Percentiles rank a stretch among this genome's conserved stretches.
phyloP scores from a whole-genome alignment of 495 filamentous ascomycete genomes.

The Xylaria longipes region DNA sequence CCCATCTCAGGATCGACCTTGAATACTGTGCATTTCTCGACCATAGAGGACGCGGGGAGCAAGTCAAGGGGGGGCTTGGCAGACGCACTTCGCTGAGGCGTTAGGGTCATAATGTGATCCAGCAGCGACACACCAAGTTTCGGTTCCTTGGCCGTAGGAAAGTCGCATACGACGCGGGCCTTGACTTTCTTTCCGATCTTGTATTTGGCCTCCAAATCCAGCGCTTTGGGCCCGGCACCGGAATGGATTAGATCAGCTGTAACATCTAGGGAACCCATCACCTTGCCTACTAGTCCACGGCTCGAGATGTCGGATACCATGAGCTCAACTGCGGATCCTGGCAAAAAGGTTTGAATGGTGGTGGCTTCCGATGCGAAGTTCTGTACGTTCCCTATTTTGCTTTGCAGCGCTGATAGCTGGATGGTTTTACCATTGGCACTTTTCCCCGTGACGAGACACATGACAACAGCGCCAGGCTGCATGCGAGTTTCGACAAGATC shows the following conservation, averaged over 20 bases:
- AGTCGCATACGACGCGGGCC: constrained; percentile 84
- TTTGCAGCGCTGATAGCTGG: constrained; percentile 78
- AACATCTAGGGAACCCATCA: constrained; percentile 89
- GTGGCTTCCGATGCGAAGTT: constrained; percentile 76
- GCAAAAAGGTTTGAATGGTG: constrained; percentile 86
- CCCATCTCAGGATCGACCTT: constrained; percentile 79
- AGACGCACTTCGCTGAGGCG: constrained; percentile 50
- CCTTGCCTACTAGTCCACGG: constrained; percentile 70
- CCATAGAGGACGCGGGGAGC: constrained; percentile 74
- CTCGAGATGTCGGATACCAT: constrained; percentile 75
- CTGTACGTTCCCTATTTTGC: constrained; percentile 72
- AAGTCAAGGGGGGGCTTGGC: constrained; percentile 53
- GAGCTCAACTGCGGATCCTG: constrained; percentile 86
- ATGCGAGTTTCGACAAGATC: constrained; percentile 67
- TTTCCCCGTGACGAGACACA: constrained; percentile 81
- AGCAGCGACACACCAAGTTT: constrained; percentile 88
- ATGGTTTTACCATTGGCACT: constrained; percentile 79
- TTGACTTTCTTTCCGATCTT: constrained; percentile 83
- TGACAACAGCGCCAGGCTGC: constrained; percentile 72
- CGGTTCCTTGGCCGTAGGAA: constrained; percentile 75
- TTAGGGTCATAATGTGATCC: constrained; percentile 77
- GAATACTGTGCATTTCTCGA: constrained; percentile 76
- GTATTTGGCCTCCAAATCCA: constrained; percentile 74
- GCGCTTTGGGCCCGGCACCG: constrained; percentile 66
- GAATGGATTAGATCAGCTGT: constrained; percentile 91